Evolutionary conservation across 2,329 filamentous ascomycete genomes (phyloP).

Genomic region (Cladosporium sp.): DNA sequence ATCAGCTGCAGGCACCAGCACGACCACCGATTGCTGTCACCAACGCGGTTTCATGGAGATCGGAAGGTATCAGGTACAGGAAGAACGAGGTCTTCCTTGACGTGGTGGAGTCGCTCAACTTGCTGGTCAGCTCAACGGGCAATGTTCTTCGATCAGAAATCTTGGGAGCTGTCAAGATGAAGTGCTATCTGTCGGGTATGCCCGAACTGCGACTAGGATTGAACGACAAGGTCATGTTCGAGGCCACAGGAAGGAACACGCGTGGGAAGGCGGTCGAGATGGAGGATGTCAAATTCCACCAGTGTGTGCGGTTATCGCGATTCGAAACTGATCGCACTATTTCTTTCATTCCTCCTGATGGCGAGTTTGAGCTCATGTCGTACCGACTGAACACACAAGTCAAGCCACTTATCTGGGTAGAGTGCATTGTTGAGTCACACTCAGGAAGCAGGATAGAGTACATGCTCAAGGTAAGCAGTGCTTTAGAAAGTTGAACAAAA

Average conservation of each 20-base stretch:
- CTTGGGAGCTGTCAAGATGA: conserved; percentile 97
- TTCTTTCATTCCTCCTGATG: conserved; percentile 96
- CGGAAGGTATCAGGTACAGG: conserved; percentile 94
- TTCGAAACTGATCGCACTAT: conserved; percentile 99
- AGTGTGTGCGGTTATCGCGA: conserved; percentile 89
- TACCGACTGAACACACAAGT: conserved; percentile 98
- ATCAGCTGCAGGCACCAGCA: conserved; percentile 78
- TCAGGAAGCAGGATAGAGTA: conserved; percentile 95
- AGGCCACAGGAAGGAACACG: conserved; percentile 90
- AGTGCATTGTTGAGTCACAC: conserved; percentile 94
- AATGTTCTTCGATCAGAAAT: conserved; percentile 96
- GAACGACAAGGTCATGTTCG: conserved; percentile 99
- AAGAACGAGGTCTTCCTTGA: conserved; percentile 99
- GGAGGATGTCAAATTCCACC: conserved; percentile 99
- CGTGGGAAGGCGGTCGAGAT: conserved; percentile 97
- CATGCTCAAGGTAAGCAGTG: conserved; percentile 72
- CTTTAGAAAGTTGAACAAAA: not conserved
- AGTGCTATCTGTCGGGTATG: conserved; percentile 98
- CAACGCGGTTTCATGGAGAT: conserved; percentile 96
- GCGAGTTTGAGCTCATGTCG: conserved; percentile 98
- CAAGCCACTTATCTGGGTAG: conserved; percentile 97
- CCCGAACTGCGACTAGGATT: conserved; percentile 88
- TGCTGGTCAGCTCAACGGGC: conserved; percentile 88
- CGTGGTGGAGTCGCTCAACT: conserved; percentile 92
- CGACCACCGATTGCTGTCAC: conserved; percentile 96